Evolutionary conservation across 495 filamentous ascomycete species (phyloP).

Genomic region (Pseudoneurospora amorphoporcata): DNA sequence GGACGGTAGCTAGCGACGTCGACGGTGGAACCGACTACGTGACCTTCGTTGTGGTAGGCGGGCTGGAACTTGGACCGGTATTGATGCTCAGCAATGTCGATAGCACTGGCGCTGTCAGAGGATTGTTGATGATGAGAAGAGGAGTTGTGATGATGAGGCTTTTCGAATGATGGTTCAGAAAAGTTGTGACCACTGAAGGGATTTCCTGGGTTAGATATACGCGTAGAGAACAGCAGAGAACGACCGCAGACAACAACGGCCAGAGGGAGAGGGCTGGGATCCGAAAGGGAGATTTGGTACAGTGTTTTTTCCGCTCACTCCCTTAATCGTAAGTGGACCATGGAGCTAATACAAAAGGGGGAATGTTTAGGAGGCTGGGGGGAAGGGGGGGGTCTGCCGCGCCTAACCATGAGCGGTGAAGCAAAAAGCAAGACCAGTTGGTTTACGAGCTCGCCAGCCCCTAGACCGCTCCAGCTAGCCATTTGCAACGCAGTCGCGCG

Average conservation of each 20-base stretch:
- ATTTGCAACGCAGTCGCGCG: neutral
- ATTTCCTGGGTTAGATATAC: neutral
- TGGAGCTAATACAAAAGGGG: neutral
- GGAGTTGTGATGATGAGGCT: neutral
- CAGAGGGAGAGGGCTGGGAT: neutral
- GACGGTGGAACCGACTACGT: conserved; percentile 42
- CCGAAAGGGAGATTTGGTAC: neutral
- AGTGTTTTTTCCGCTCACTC: neutral
- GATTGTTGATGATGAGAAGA: neutral
- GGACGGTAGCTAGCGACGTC: conserved; percentile 26
- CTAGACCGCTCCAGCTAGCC: neutral
- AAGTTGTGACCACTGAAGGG: neutral
- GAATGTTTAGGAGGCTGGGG: neutral
- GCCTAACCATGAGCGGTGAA: neutral
- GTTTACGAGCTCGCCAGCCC: neutral
- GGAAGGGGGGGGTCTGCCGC: neutral
- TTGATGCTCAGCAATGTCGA: conserved; percentile 78
- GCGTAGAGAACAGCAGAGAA: neutral
- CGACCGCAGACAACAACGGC: neutral
- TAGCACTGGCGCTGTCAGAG: conserved; percentile 18
- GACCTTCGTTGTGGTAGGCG: conserved; percentile 48
- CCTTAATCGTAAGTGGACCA: neutral
- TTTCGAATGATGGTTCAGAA: neutral
- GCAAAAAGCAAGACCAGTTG: neutral
- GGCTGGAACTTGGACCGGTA: conserved; percentile 72